Conservation (phyloP, 352 stramenopile species). For the Pythium biforme region DNA sequence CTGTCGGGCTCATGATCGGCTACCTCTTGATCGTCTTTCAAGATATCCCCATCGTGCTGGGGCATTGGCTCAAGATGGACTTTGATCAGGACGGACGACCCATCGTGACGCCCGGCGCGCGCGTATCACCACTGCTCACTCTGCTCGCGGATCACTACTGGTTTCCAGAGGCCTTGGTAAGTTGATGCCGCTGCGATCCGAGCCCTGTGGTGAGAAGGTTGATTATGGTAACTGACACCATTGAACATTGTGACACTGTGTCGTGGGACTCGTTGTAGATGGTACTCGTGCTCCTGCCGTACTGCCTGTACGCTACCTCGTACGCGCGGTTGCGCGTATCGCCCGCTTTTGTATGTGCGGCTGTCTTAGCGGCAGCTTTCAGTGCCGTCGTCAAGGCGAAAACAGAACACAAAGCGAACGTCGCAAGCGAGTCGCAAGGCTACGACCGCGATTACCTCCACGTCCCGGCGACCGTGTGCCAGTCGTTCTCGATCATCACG, state of each 20-base stretch:
- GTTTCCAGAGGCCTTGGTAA: slow-evolving; percentile 15
- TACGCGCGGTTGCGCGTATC: slow-evolving; percentile 32
- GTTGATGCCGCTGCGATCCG: too few relatives aligned
- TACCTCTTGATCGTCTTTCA: slow-evolving; percentile 47
- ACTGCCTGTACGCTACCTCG: slow-evolving; percentile 36
- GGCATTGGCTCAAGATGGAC: slow-evolving; percentile 35
- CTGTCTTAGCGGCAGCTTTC: slow-evolving; percentile 30
- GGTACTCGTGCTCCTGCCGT: slow-evolving; percentile 36
- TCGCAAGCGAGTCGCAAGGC: slow-evolving; percentile 25
- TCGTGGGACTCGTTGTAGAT: slow-evolving; percentile 29
- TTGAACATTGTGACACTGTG: too few relatives aligned
- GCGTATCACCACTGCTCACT: slow-evolving; percentile 15
- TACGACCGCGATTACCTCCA: slow-evolving; percentile 44
- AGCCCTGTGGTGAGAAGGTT: too few relatives aligned
- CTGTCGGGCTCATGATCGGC: slow-evolving; percentile 36
- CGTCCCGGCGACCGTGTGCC: slow-evolving; percentile 47
- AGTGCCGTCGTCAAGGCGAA: slow-evolving; percentile 34
- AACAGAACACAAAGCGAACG: slow-evolving; percentile 30
- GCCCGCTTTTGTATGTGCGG: slow-evolving; percentile 24
- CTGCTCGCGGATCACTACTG: slow-evolving; percentile 29
- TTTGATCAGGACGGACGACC: slow-evolving; percentile 29
- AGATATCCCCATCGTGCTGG: slow-evolving; percentile 40
- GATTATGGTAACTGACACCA: too few relatives aligned
- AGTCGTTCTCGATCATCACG: slow-evolving; percentile 46
- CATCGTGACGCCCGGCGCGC: slow-evolving; percentile 19